Conservation (phyloP, 2,329 filamentous ascomycete species). For the Paraconiothyrium sp. region DNA sequence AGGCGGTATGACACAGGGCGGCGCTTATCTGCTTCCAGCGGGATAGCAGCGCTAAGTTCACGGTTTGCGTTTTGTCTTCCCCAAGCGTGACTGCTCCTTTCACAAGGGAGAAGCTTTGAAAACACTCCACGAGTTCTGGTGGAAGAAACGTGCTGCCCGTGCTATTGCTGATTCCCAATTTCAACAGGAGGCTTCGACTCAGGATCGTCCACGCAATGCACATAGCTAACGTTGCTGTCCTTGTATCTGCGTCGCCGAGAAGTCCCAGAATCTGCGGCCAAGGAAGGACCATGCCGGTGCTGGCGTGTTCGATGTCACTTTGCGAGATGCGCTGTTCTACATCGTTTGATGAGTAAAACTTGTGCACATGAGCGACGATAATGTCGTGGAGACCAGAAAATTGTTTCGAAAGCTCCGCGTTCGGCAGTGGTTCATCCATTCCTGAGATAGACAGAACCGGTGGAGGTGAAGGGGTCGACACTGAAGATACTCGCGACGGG, state of each 20-base stretch:
- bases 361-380: constrained; percentile 22
- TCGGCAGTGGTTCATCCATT: constrained; percentile 9
- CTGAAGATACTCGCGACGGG: not conserved
- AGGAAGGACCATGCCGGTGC: constrained; percentile 18
- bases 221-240: constrained; percentile 18
- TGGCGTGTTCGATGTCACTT: constrained; percentile 23
- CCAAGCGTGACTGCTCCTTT: constrained; percentile 16
- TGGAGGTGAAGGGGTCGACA: not conserved
- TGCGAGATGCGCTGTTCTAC: constrained; percentile 9
- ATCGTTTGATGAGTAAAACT: constrained; percentile 15
- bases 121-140: constrained; percentile 26
- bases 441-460: constrained; percentile 10
- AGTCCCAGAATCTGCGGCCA: constrained; percentile 19
- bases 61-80: constrained; percentile 11
- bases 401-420: constrained; percentile 14
- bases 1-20: constrained; percentile 21
- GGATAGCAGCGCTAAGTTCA: constrained; percentile 23
- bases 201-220: constrained; percentile 26
- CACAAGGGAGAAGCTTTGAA: constrained; percentile 25
- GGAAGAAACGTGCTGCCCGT: constrained; percentile 25
- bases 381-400: constrained; percentile 18
- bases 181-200: constrained; percentile 25
- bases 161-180: constrained; percentile 23
- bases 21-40: constrained; percentile 28
- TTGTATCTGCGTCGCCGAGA: constrained; percentile 14